Percentiles rank a stretch among this genome's conserved stretches.
These are phyloP conservation scores for Vigna nakashimae DNA, from an alignment of 306 rosid genomes.

Conservation along the genomic window DNA sequence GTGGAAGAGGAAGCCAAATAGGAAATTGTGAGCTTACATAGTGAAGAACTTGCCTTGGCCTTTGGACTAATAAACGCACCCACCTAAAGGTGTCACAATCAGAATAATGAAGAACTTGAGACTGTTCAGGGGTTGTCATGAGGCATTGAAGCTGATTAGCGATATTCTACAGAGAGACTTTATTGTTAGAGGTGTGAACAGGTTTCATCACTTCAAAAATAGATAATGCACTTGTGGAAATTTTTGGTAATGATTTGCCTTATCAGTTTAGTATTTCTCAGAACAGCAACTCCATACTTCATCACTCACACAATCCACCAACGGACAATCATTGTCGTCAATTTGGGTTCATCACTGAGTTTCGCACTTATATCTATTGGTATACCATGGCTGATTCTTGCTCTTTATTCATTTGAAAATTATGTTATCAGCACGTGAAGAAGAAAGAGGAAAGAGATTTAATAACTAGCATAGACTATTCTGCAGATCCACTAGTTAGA, in stretches of 20 bases:
- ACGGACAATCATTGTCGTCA: neutral
- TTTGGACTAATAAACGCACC: conserved; percentile 74
- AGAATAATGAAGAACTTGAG: conserved; percentile 91
- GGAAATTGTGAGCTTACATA: conserved; percentile 71
- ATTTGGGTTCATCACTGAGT: neutral
- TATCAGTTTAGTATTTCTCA: conserved; percentile 10
- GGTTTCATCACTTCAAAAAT: conserved; percentile 84
- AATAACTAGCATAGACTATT: too few relatives aligned
- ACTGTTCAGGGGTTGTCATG: conserved; percentile 82
- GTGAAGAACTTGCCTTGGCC: conserved; percentile 88
- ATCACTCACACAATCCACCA: neutral
- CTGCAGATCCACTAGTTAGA: too few relatives aligned
- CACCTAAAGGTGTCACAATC: conserved; percentile 67
- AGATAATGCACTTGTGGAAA: conserved; percentile 69
- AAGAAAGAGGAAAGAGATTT: too few relatives aligned
- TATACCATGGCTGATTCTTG: neutral
- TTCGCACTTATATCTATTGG: neutral
- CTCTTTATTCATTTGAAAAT: neutral
- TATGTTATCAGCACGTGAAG: too few relatives aligned
- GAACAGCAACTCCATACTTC: neutral
- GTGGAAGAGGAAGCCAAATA: conserved; percentile 80
- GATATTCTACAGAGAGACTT: conserved; percentile 76
- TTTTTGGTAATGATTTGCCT: conserved; percentile 64
- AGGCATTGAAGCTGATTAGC: conserved; percentile 78
- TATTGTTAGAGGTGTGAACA: conserved; percentile 79